Evolutionary conservation across 257 asterid genomes (phyloP).

Genomic region (Penstemon davidsonii): DNA sequence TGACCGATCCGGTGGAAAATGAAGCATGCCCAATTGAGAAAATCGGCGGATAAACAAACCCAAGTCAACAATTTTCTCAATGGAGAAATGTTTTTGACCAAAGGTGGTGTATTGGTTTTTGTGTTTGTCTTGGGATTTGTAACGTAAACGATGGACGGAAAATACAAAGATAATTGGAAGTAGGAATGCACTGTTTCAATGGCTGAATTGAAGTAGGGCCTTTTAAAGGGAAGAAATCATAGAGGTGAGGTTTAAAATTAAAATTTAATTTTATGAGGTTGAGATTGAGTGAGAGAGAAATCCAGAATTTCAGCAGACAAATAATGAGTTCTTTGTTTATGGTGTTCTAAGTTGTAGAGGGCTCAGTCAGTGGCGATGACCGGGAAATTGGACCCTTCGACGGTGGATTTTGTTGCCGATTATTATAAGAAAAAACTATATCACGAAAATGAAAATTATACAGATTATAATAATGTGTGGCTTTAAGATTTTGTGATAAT

Average conservation of each 20-base stretch:
- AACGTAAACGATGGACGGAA: conserved; percentile 14
- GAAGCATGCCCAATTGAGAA: conserved; percentile 27
- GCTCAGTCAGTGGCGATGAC: no score
- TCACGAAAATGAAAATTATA: no score
- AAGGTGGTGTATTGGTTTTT: conserved; percentile 18
- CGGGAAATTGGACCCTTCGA: background rate
- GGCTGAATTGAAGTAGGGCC: conserved; percentile 32
- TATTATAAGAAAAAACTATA: background rate
- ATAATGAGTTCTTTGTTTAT: background rate
- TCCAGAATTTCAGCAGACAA: conserved; percentile 14
- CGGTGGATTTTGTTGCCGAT: background rate
- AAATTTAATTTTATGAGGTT: conserved; percentile 30
- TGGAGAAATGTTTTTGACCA: conserved; percentile 6
- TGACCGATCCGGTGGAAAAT: conserved; percentile 8
- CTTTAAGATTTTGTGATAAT: background rate
- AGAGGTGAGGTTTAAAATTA: background rate
- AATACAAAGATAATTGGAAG: conserved; percentile 17
- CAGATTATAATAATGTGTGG: background rate
- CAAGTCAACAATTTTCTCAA: conserved; percentile 9
- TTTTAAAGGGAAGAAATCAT: conserved; percentile 11
- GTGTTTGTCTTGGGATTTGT: conserved; percentile 4
- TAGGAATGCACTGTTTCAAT: conserved; percentile 19
- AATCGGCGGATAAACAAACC: conserved; percentile 19
- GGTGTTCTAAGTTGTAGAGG: background rate
- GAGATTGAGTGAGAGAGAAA: conserved; percentile 19